Evolutionary conservation across 2,329 filamentous ascomycete species (phyloP).

Genomic region (Claviceps capensis): DNA sequence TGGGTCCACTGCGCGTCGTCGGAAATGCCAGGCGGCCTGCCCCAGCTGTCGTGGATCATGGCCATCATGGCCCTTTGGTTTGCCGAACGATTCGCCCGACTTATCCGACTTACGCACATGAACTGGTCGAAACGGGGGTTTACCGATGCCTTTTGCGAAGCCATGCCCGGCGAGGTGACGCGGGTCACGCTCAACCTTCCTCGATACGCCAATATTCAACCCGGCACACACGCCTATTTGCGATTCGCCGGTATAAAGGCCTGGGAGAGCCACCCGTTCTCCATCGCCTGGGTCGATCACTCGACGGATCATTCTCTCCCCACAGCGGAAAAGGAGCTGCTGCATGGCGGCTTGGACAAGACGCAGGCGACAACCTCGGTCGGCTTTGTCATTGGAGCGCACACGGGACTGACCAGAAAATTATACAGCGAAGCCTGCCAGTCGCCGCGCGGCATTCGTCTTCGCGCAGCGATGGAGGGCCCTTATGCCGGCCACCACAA

Average conservation of each 20-base stretch:
- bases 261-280: constrained; percentile 70
- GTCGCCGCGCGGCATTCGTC: constrained; percentile 39
- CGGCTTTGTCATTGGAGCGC: constrained; percentile 74
- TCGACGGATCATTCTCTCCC: constrained; percentile 26
- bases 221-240: constrained; percentile 63
- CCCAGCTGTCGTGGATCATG: constrained; percentile 62
- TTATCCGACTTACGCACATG: constrained; percentile 48
- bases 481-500: constrained; percentile 77
- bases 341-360: constrained; percentile 25
- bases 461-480: constrained; percentile 71
- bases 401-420: constrained; percentile 75
- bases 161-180: constrained; percentile 55
- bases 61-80: constrained; percentile 66
- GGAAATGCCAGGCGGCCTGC: constrained; percentile 40
- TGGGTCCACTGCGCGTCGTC: constrained; percentile 67
- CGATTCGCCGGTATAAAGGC: constrained; percentile 51
- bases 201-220: constrained; percentile 49
- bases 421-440: constrained; percentile 57
- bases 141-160: constrained; percentile 52
- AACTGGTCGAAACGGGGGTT: constrained; percentile 48
- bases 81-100: constrained; percentile 51
- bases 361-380: constrained; percentile 38
- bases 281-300: constrained; percentile 59
- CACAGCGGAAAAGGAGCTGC: constrained; percentile 26
- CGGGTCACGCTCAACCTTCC: constrained; percentile 59